phyloP scores from a whole-genome alignment of 345 rosid genomes.

The Excoecaria cochinchinensis region DNA sequence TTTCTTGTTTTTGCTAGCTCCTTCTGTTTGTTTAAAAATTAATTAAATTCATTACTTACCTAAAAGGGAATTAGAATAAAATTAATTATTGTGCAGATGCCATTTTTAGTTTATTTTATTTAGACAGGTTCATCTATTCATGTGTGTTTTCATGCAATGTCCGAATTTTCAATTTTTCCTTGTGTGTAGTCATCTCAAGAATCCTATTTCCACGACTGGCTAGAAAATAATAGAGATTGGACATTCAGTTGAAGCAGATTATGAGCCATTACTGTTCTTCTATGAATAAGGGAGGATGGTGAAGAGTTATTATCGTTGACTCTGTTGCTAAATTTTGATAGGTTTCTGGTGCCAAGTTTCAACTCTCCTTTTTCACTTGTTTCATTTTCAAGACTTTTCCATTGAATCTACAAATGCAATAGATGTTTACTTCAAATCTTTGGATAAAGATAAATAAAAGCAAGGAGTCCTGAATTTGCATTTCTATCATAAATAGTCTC shows the following conservation, averaged over 20 bases:
- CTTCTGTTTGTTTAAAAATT: background rate
- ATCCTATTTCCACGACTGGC: constrained; percentile 97
- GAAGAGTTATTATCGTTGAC: constrained; percentile 72
- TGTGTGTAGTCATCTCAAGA: constrained; percentile 44
- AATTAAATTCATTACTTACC: background rate
- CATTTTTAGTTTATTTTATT: background rate
- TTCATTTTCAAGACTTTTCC: background rate
- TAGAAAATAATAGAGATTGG: constrained; percentile 99
- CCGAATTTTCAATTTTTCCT: background rate
- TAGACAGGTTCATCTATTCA: background rate
- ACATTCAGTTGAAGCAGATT: constrained; percentile 94
- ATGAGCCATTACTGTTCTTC: constrained; percentile 98
- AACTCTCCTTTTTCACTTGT: constrained; percentile 12
- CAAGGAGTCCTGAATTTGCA: too few species aligned
- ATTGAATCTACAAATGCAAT: too few species aligned
- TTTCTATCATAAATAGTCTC: too few species aligned
- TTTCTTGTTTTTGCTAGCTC: background rate
- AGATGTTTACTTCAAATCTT: too few species aligned
- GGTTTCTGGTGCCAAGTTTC: constrained; percentile 85
- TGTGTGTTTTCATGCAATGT: background rate
- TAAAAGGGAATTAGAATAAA: background rate
- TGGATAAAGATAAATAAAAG: too few species aligned
- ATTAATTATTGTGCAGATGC: background rate
- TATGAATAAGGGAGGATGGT: constrained; percentile 90
- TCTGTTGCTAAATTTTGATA: constrained; percentile 80